Base-by-base conservation (phyloP, 495 filamentous ascomycete species). In the Talaromyces trachyspermus region DNA sequence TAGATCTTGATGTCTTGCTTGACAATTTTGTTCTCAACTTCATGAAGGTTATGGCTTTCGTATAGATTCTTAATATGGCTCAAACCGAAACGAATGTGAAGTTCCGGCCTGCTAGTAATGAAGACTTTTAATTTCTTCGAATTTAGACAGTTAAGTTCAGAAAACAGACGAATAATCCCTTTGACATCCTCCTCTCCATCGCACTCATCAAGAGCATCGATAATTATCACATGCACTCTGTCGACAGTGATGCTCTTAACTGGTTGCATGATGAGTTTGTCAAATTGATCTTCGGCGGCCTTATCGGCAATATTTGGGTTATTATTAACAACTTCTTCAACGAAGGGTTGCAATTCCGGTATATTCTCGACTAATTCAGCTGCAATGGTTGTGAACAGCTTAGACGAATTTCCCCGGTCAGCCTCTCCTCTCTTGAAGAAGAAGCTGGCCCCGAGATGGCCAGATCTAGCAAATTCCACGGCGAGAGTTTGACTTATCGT, bases 151-250 rank as follows among this genome's bases (percentile, higher is more conserved):
- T n/a, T n/a, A n/a, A n/a, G n/a, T n/a, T n/a, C n/a, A n/a, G n/a
- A n/a, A n/a, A 69, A 52, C 0, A 69, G 42, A 14, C 44, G 25
- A 25, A 74, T 60, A 23, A 74, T 56, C 1, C 44, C 22, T 37
- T 36, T 51, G 2, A 65, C 50, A 33, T 69, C 59, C 6, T 58
- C 38, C 6, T 71, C 65, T 1, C 41, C n/a, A 0, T 62, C 66
- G 39, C 68, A 74, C 41, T 72, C 68, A 44, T 72, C 71, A 8
- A 74, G 57, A 27, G 71, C 70, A 51, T 74, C 69, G 15, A 74
- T 46, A 5, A 71, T 57, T 17, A 70, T 54, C 4, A 59, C 27
- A 9, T 59, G 18, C 22, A 12, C 27, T 51, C 43, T 44, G 19
- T 5, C 35, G 33, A 43, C 19, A 10, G 8, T 26, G 14, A 20